A percentile compares a stretch with the other conserved stretches of the same genome.
phyloP scores from a whole-genome alignment of 1,284 basidiomycete genomes.

The Rhodotorula sp. region DNA sequence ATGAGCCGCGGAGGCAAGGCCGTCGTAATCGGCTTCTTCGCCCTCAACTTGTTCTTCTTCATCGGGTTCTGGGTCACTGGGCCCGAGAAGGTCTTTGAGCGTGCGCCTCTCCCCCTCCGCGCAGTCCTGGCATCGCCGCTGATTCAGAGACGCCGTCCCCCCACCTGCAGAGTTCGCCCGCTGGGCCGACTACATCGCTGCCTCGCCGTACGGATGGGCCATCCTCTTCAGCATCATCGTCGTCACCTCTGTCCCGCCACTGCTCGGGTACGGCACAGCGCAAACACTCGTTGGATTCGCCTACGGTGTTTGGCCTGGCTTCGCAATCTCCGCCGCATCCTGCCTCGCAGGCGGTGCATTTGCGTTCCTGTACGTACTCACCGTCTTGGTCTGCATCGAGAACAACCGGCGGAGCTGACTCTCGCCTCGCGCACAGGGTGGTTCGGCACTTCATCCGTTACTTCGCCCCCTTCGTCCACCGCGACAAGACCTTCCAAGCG shows the following conservation, averaged over 20 bases:
- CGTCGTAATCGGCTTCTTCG: constrained; percentile 27
- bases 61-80: constrained; percentile 59
- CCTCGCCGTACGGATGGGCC: constrained; percentile 64
- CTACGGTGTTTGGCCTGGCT: constrained; percentile 73
- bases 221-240: constrained; percentile 53
- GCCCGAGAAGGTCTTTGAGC: constrained; percentile 60
- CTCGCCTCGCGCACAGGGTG: background rate
- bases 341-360: constrained; percentile 68
- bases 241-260: constrained; percentile 71
- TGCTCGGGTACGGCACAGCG: constrained; percentile 69
- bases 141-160: too few relatives aligned
- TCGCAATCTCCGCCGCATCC: constrained; percentile 60
- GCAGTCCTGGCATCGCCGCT: too few relatives aligned
- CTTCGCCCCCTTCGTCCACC: constrained; percentile 35
- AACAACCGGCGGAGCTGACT: background rate
- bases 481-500: constrained; percentile 36
- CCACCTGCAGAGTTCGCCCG: constrained; percentile 65
- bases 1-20: constrained; percentile 9
- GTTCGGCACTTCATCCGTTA: constrained; percentile 15
- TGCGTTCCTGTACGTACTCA: constrained; percentile 66
- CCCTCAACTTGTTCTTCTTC: constrained; percentile 32
- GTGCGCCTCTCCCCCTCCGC: constrained; percentile 14
- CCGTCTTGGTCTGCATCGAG: too few relatives aligned
- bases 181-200: constrained; percentile 63
- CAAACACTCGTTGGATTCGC: constrained; percentile 73